Conservation (phyloP, 2,329 filamentous ascomycete genomes). For the Aureobasidium melanogenum region DNA sequence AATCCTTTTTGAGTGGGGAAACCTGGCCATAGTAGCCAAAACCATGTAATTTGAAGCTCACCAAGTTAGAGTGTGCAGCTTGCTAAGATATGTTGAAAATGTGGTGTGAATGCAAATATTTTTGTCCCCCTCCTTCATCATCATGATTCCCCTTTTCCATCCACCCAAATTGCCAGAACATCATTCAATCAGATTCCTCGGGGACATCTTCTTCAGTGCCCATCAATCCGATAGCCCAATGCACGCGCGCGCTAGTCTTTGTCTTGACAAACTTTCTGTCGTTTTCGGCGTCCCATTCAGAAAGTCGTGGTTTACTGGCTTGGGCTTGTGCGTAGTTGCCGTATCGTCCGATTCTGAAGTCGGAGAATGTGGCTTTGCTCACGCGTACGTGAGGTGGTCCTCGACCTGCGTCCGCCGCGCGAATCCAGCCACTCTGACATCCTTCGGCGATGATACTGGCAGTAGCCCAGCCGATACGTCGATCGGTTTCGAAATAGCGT, state of each 20-base stretch:
- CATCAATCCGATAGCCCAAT: slow-evolving; percentile 71
- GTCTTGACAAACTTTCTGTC: slow-evolving; percentile 51
- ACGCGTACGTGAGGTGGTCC: slow-evolving; percentile 63
- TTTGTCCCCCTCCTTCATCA: background rate
- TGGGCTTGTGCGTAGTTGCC: background rate
- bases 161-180: background rate
- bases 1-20: background rate
- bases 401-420: slow-evolving; percentile 60
- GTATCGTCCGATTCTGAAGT: slow-evolving; percentile 1
- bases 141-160: background rate
- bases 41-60: background rate
- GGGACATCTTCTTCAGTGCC: slow-evolving; percentile 66
- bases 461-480: slow-evolving; percentile 80
- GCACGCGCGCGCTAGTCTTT: slow-evolving; percentile 54
- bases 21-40: background rate
- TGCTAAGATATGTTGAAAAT: background rate
- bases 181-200: background rate
- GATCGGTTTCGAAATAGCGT: slow-evolving; percentile 64
- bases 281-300: slow-evolving; percentile 19
- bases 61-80: background rate
- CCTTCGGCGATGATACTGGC: slow-evolving; percentile 72
- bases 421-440: slow-evolving; percentile 77
- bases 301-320: background rate
- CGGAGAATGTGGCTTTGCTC: slow-evolving; percentile 9
- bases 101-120: background rate